A percentile compares a stretch with the other conserved stretches of the same genome.
Conservation (phyloP, 352 stramenopile genomes). For the Phytopythium sindhum region DNA sequence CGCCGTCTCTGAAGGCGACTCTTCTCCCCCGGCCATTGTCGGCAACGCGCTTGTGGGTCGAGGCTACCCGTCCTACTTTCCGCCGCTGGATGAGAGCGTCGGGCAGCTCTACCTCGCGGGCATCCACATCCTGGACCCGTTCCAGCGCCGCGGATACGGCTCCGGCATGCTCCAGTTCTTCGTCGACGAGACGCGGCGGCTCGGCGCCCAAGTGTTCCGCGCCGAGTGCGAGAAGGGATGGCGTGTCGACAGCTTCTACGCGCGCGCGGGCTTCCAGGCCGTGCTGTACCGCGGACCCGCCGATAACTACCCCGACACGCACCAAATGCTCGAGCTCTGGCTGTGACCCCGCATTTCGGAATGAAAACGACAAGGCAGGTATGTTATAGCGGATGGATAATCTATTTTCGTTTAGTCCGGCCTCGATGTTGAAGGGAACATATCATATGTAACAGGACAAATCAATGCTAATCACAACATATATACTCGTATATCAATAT, state of each 20-base stretch:
- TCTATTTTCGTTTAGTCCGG: background rate
- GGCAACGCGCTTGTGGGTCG: slow-evolving; percentile 13
- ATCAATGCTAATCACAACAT: too few relatives aligned
- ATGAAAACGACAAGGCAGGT: too few relatives aligned
- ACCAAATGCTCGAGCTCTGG: slow-evolving; percentile 43
- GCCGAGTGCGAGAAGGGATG: slow-evolving; percentile 32
- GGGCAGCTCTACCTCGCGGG: slow-evolving; percentile 25
- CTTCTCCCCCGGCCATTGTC: background rate
- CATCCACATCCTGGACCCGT: slow-evolving; percentile 18
- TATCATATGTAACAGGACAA: background rate
- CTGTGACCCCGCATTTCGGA: slow-evolving; percentile 4
- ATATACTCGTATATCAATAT: too few relatives aligned
- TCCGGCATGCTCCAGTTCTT: slow-evolving; percentile 19
- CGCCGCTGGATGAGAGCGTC: slow-evolving; percentile 14
- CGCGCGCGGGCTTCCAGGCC: slow-evolving; percentile 14
- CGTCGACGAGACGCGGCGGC: slow-evolving; percentile 8
- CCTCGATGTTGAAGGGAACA: background rate
- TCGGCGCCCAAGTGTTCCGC: slow-evolving; percentile 16
- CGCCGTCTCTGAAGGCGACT: background rate
- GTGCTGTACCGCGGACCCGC: slow-evolving; percentile 27
- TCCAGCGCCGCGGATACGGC: slow-evolving; percentile 18
- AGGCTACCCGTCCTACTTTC: slow-evolving; percentile 30
- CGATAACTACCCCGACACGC: slow-evolving; percentile 25
- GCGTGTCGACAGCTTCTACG: slow-evolving; percentile 20
- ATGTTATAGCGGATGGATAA: too few relatives aligned